Conservation (phyloP, 140 eudicot genomes). For the Anethum foeniculum region DNA sequence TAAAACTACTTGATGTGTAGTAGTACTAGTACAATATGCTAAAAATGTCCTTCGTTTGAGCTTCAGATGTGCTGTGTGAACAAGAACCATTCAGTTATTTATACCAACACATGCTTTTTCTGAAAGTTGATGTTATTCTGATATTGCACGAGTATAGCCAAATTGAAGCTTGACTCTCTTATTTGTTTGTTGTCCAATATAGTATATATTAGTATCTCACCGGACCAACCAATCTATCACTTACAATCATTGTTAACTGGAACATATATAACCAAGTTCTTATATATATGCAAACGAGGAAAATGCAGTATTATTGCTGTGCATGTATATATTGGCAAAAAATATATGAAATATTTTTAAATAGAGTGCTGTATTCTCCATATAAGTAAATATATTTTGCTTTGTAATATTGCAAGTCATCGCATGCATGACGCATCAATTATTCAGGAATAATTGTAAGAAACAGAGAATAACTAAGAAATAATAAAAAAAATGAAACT, state of each 20-base stretch:
- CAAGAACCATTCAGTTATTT: neutral
- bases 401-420: too few species aligned
- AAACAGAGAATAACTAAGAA: too few species aligned
- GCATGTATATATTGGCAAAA: neutral
- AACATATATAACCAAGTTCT: neutral
- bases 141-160: conserved; percentile 9
- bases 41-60: neutral
- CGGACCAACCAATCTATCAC: neutral
- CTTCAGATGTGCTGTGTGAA: neutral
- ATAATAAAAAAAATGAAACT: too few species aligned
- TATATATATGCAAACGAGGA: neutral
- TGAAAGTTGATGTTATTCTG: neutral
- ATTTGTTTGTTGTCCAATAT: conserved; percentile 1
- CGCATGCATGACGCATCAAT: too few species aligned
- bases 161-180: neutral
- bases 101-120: neutral
- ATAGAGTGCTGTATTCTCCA: too few species aligned
- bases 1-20: neutral
- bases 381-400: too few species aligned
- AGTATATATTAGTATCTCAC: neutral
- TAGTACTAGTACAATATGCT: neutral
- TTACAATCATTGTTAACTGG: neutral
- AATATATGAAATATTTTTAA: too few species aligned
- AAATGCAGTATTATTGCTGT: neutral
- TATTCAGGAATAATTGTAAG: too few species aligned